phyloP scores from a whole-genome alignment of 2,329 filamentous ascomycete species.

The Pseudogymnoascus sp. region DNA sequence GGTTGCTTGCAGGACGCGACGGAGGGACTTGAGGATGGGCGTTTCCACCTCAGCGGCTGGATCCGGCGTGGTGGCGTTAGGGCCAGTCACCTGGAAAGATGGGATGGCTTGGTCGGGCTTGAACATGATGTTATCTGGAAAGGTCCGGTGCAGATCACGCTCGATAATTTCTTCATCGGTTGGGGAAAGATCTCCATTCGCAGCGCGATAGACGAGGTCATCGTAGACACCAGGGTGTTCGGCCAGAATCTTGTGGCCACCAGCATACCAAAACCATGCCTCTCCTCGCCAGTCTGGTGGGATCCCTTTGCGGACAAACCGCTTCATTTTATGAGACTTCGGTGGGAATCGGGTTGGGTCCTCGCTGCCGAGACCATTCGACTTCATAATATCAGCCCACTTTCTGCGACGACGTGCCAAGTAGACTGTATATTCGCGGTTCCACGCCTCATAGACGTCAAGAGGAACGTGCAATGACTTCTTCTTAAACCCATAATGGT shows the following conservation, averaged over 20 bases:
- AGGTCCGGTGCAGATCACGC: conserved; percentile 85
- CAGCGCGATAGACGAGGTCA: conserved; percentile 54
- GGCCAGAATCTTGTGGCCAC: conserved; percentile 69
- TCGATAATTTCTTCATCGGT: conserved; percentile 86
- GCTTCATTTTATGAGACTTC: conserved; percentile 73
- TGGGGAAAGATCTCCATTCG: conserved; percentile 52
- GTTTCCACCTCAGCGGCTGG: conserved; percentile 46
- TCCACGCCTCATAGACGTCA: conserved; percentile 76
- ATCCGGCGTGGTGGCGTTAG: conserved; percentile 28
- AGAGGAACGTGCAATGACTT: conserved; percentile 68
- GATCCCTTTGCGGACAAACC: conserved; percentile 87
- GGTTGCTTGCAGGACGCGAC: conserved; percentile 81
- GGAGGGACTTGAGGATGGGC: conserved; percentile 69
- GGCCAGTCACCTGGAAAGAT: conserved; percentile 29
- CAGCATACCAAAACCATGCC: conserved; percentile 95
- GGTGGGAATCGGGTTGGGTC: conserved; percentile 71
- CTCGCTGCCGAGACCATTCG: conserved; percentile 64
- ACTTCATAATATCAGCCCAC: conserved; percentile 71
- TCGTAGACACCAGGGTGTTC: conserved; percentile 72
- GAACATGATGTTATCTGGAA: conserved; percentile 88
- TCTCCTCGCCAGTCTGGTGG: conserved; percentile 90
- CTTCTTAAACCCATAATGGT: conserved; percentile 91
- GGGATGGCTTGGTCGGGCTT: conserved; percentile 46
- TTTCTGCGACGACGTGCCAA: conserved; percentile 68
- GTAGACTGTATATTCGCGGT: conserved; percentile 64